Percentiles rank a stretch among this genome's conserved stretches.
Conservation (phyloP, 2,329 filamentous ascomycete species). For the Fusarium avenaceum region DNA sequence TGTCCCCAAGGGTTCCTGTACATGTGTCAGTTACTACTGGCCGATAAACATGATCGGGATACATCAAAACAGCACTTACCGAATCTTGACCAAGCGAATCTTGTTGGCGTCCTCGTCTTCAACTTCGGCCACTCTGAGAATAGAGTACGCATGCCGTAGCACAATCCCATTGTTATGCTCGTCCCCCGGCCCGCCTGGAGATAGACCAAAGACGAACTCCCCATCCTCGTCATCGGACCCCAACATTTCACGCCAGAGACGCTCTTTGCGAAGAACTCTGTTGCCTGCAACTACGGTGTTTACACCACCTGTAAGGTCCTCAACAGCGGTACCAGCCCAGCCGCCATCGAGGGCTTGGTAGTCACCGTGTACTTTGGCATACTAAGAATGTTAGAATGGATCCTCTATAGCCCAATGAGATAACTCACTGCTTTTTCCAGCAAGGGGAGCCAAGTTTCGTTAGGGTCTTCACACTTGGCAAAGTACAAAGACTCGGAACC, state of each 20-base stretch:
- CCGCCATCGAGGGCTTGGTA: constrained; percentile 77
- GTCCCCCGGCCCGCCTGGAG: constrained; percentile 50
- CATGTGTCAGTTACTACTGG: constrained; percentile 6
- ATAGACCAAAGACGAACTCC: constrained; percentile 72
- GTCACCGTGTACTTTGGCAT: constrained; percentile 82
- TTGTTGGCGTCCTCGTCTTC: constrained; percentile 57
- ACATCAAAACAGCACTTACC: constrained; percentile 52
- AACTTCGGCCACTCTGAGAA: constrained; percentile 62
- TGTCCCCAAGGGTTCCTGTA: constrained; percentile 79
- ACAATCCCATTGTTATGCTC: constrained; percentile 57
- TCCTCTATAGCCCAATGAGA: rapidly evolving
- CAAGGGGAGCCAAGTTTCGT: constrained; percentile 81
- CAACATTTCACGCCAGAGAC: constrained; percentile 77
- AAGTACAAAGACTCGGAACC: constrained; percentile 79
- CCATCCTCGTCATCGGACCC: constrained; percentile 75
- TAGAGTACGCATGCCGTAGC: constrained; percentile 65
- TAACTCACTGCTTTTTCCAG: constrained; percentile 73
- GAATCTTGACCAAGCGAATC: constrained; percentile 59
- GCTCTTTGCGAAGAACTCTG: constrained; percentile 74
- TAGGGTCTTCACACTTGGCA: constrained; percentile 75
- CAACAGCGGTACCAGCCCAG: constrained; percentile 67
- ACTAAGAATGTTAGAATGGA: constrained; percentile 52
- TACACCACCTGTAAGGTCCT: constrained; percentile 68
- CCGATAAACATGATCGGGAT: neutral
- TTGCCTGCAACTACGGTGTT: constrained; percentile 68